Evolutionary conservation across 192 early-diverging fungal genomes (phyloP).

Genomic region (Dissophora globulifera): DNA sequence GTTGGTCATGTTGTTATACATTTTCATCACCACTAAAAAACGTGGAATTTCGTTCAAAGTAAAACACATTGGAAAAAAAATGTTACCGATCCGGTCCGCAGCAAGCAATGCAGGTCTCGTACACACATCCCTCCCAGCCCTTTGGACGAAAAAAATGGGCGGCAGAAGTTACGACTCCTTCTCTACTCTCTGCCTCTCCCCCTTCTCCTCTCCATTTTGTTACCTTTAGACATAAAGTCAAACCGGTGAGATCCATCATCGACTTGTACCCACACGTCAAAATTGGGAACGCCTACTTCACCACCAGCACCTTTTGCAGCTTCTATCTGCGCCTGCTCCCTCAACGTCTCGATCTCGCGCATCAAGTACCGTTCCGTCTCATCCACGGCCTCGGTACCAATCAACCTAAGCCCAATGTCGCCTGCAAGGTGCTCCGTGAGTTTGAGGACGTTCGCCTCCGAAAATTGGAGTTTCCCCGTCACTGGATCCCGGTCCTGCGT

Average conservation of each 20-base stretch:
- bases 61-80: neutral
- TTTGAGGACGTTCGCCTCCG: slow-evolving; percentile 59
- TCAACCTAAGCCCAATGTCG: slow-evolving; percentile 68
- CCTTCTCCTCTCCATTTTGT: too few species aligned
- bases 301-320: neutral
- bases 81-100: neutral
- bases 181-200: too few species aligned
- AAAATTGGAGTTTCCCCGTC: slow-evolving; percentile 50
- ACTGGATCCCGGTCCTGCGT: slow-evolving; percentile 18
- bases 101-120: neutral
- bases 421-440: slow-evolving; percentile 58
- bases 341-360: slow-evolving; percentile 7
- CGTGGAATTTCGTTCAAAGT: too few species aligned
- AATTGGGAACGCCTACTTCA: slow-evolving; percentile 46
- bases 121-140: neutral
- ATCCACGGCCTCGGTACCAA: slow-evolving; percentile 42
- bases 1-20: slow-evolving; percentile 75
- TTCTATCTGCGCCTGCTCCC: slow-evolving; percentile 16
- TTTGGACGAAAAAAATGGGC: too few species aligned
- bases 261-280: slow-evolving; percentile 68
- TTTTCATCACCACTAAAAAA: slow-evolving; percentile 70
- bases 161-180: too few species aligned
- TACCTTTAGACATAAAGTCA: slow-evolving; percentile 76
- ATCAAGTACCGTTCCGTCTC: slow-evolving; percentile 28
- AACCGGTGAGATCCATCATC: slow-evolving; percentile 74